Conservation (phyloP, 805 yeast species). For the Lachancea sp. region DNA sequence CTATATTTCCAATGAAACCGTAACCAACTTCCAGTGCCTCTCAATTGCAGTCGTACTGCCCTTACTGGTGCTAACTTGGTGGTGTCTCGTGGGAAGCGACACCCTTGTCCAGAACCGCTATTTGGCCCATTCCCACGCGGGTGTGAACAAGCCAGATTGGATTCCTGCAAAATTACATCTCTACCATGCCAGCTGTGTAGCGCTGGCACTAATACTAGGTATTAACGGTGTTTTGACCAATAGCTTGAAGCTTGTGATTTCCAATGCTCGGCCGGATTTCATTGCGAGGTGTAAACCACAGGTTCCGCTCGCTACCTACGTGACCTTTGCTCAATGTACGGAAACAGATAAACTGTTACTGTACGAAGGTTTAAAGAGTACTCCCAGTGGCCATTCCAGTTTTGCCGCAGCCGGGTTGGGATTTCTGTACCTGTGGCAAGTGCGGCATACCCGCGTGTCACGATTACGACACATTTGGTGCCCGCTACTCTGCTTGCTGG, state of each 20-base stretch:
- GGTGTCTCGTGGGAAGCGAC: constrained; percentile 9
- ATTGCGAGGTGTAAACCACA: constrained; percentile 21
- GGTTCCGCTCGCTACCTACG: constrained; percentile 10
- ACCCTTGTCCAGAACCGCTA: constrained; percentile 1
- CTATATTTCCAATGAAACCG: constrained; percentile 20
- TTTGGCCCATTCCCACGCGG: constrained; percentile 2
- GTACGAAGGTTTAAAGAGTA: constrained; percentile 28
- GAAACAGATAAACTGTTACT: constrained; percentile 19
- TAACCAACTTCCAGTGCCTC: constrained; percentile 19
- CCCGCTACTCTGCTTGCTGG: constrained; percentile 17
- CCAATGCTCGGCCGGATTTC: constrained; percentile 30
- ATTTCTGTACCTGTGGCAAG: constrained; percentile 24
- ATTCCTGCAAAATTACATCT: constrained; percentile 22
- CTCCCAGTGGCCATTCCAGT: constrained; percentile 32
- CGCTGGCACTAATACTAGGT: constrained; percentile 18
- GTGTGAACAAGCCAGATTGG: constrained; percentile 14
- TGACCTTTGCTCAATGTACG: constrained; percentile 6
- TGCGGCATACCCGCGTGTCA: constrained; percentile 14
- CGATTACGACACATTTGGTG: constrained; percentile 26
- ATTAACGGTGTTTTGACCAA: constrained; percentile 26
- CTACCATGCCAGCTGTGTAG: constrained; percentile 19
- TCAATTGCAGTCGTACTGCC: constrained; percentile 15
- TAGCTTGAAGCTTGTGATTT: constrained; percentile 21
- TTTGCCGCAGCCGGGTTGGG: constrained; percentile 19
- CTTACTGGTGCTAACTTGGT: constrained; percentile 7